phyloP scores from a whole-genome alignment of 2,329 filamentous ascomycete genomes.

The Ceratocystiopsis sp. region DNA sequence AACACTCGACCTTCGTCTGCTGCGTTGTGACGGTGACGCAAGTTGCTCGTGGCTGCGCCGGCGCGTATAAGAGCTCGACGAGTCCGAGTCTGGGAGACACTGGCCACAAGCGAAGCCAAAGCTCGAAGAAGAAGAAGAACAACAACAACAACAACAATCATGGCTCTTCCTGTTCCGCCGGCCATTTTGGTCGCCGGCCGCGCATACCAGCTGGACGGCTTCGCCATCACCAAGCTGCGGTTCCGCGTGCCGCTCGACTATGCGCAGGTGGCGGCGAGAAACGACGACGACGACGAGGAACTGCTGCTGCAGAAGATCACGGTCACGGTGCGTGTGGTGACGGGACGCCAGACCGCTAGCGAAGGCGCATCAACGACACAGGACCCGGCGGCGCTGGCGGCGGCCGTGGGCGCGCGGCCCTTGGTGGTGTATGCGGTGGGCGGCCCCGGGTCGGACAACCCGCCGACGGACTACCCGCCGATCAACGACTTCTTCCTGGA shows the following conservation, averaged over 20 bases:
- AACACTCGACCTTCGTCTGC: too few species aligned
- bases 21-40: too few species aligned
- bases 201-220: background rate
- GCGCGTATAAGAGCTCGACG: too few species aligned
- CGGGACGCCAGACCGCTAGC: background rate
- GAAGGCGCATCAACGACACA: too few species aligned
- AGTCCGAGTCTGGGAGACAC: too few species aligned
- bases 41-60: too few species aligned
- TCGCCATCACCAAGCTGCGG: background rate
- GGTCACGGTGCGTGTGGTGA: background rate
- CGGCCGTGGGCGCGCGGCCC: background rate
- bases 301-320: background rate
- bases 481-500: constrained; percentile 44
- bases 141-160: too few species aligned
- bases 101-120: too few species aligned
- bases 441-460: constrained; percentile 44
- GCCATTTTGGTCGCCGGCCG: too few species aligned
- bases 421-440: constrained; percentile 45
- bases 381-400: too few species aligned
- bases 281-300: background rate
- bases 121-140: too few species aligned
- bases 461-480: background rate
- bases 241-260: constrained; percentile 8
- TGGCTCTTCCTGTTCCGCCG: too few species aligned
- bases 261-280: background rate